These are phyloP conservation scores for Backusella australiensis DNA, from an alignment of 192 early-diverging fungal species.

Conservation along the genomic window DNA sequence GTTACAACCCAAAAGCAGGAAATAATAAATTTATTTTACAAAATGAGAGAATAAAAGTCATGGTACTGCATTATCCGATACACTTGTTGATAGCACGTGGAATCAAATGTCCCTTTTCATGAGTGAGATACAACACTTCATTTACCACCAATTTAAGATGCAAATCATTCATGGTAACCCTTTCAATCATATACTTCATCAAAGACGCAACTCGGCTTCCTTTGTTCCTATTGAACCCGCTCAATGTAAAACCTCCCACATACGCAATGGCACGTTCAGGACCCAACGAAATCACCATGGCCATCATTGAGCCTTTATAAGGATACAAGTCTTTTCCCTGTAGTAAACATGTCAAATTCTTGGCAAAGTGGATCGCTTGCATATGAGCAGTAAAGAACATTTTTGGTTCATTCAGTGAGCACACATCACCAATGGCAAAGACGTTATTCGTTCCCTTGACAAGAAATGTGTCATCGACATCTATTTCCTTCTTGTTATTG, in stretches of 20 bases:
- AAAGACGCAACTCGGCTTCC: neutral
- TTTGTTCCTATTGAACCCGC: slow-evolving; percentile 6
- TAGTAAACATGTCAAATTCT: neutral
- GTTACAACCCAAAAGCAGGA: neutral
- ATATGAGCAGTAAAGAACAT: slow-evolving; percentile 26
- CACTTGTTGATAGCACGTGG: neutral
- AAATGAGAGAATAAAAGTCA: neutral
- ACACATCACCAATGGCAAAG: slow-evolving; percentile 10
- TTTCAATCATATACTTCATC: slow-evolving; percentile 8
- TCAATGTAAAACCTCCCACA: neutral
- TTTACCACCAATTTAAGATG: slow-evolving; percentile 6
- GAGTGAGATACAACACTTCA: neutral
- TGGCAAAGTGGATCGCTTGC: slow-evolving; percentile 16
- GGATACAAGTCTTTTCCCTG: neutral
- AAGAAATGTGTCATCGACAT: neutral
- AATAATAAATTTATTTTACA: neutral
- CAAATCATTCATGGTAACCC: slow-evolving; percentile 17
- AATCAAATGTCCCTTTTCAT: slow-evolving; percentile 13
- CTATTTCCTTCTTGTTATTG: slow-evolving; percentile 8
- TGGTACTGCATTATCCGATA: neutral
- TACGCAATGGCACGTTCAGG: slow-evolving; percentile 14
- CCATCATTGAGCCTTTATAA: neutral
- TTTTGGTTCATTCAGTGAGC: neutral
- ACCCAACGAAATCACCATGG: slow-evolving; percentile 12
- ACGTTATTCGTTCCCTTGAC: neutral